Evolutionary conservation across 2,329 filamentous ascomycete genomes (phyloP).

Genomic region (Claviceps quebecensis): DNA sequence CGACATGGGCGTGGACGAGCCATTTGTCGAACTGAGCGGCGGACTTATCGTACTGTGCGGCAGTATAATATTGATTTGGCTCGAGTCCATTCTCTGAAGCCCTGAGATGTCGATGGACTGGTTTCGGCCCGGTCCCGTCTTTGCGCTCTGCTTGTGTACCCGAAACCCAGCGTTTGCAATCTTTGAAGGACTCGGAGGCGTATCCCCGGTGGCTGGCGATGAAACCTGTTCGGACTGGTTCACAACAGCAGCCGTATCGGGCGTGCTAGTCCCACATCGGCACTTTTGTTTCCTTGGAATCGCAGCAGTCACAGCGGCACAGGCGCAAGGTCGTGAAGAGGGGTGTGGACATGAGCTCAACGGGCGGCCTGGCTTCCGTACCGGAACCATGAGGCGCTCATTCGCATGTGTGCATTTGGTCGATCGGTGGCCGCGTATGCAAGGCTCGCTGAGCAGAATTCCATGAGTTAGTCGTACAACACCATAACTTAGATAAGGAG

Average conservation of each 20-base stretch:
- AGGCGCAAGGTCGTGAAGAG: slow-evolving; percentile 45
- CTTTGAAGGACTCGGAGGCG: slow-evolving; percentile 19
- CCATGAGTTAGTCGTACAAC: neutral
- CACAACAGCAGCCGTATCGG: slow-evolving; percentile 11
- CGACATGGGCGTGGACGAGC: slow-evolving; percentile 8
- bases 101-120: slow-evolving; percentile 34
- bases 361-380: slow-evolving; percentile 58
- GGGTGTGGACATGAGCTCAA: slow-evolving; percentile 57
- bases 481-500: neutral
- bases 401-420: slow-evolving; percentile 58
- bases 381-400: slow-evolving; percentile 55
- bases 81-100: slow-evolving; percentile 39
- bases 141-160: slow-evolving; percentile 29
- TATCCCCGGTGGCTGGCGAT: slow-evolving; percentile 8
- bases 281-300: slow-evolving; percentile 46
- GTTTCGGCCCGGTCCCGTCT: slow-evolving; percentile 24
- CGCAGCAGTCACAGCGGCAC: slow-evolving; percentile 48
- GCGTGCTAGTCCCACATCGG: slow-evolving; percentile 26
- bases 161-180: slow-evolving; percentile 23
- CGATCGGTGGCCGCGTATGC: slow-evolving; percentile 62
- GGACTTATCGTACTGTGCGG: slow-evolving; percentile 15
- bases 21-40: slow-evolving; percentile 11
- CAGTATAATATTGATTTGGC: slow-evolving; percentile 33
- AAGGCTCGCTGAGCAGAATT: slow-evolving; percentile 43
- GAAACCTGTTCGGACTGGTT: slow-evolving; percentile 14